Base-by-base conservation (phyloP, 2,329 filamentous ascomycete species). In the Rugonectria rugulosa region DNA sequence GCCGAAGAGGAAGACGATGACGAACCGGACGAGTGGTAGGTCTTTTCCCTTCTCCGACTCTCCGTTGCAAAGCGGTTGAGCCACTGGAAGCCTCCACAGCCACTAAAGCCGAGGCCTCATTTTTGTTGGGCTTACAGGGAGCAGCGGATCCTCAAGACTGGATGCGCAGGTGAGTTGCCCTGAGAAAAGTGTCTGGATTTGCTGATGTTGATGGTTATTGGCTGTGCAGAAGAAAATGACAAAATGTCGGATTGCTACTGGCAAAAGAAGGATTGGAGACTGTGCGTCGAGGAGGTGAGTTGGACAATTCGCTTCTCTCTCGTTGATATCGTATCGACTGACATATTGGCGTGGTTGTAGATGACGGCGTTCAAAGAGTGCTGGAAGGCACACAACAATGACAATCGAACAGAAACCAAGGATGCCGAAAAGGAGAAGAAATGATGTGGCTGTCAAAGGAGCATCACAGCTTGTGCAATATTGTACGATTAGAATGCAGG, bases 111-210 rank as follows among this genome's bases (percentile, higher is more conserved):
- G 67, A 68, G 62, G 66, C 67, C 64, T 55, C 52, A 49, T 57
- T 41, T 53, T 49, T 29, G 62, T 36, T 43, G 29, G 29, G 6
- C 26, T 54, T 65, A 56, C 72, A 98, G 94, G 94, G 93, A 98
- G 79, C 94, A 97, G 83, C 85, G 95, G 71, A 98, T 98, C 75
- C 96, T 92, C 79, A 97, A 92, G 79, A 98, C 94, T 3, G 95
- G 94, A 55, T 98, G 94, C 71, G 86, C 92, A 75, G 88, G 94
- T 96, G 77, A 70, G 78, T 59, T 36, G 23, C 19, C 29, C 14
- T 12, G 47, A 36, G 11, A 40, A 32, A 12, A 20, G 24, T 12
- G 60, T 66, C 60, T 58, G 47, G 53, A 29, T 38, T 4, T 11
- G 10, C 27, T 46, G 42, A 62, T 32, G 51, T 38, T 45, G 46